Evolutionary conservation across 768 basidiomycete species (phyloP).

Genomic region (Leucocoprinus birnbaumii): DNA sequence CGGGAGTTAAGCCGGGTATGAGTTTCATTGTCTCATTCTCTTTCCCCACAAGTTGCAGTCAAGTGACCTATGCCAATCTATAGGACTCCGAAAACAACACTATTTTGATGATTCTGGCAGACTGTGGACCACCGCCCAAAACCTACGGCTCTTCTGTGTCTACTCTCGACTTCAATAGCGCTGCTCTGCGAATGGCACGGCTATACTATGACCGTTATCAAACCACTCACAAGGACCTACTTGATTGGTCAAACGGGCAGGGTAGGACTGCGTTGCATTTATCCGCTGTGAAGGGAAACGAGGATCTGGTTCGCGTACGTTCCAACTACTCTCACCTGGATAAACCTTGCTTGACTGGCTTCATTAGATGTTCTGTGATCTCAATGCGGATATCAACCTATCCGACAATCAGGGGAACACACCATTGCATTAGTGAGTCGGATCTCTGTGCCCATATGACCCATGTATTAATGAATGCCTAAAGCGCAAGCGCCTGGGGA

Average conservation of each 20-base stretch:
- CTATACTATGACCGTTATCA: constrained; percentile 86
- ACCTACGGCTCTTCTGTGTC: constrained; percentile 44
- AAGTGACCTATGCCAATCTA: constrained; percentile 9
- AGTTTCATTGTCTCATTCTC: constrained; percentile 14
- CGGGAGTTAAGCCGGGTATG: constrained; percentile 87
- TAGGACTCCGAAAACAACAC: constrained; percentile 94
- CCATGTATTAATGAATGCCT: constrained; percentile 12
- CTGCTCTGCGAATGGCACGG: constrained; percentile 82
- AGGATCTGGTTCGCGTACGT: constrained; percentile 82
- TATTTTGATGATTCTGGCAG: constrained; percentile 90
- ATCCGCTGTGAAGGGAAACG: constrained; percentile 85
- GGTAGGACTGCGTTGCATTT: constrained; percentile 91
- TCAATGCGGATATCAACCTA: constrained; percentile 87
- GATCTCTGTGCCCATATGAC: constrained; percentile 3
- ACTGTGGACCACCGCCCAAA: constrained; percentile 57
- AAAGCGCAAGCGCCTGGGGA: constrained; percentile 85
- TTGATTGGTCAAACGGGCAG: constrained; percentile 90
- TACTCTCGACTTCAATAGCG: constrained; percentile 63
- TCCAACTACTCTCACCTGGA: not conserved
- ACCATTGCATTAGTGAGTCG: constrained; percentile 84
- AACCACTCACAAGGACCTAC: constrained; percentile 40
- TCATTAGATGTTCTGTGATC: constrained; percentile 81
- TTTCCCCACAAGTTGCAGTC: not conserved
- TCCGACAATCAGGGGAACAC: constrained; percentile 92
- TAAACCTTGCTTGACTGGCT: not conserved